Base-by-base conservation (phyloP, 2,329 filamentous ascomycete genomes). In the Fusarium tjaetaba region DNA sequence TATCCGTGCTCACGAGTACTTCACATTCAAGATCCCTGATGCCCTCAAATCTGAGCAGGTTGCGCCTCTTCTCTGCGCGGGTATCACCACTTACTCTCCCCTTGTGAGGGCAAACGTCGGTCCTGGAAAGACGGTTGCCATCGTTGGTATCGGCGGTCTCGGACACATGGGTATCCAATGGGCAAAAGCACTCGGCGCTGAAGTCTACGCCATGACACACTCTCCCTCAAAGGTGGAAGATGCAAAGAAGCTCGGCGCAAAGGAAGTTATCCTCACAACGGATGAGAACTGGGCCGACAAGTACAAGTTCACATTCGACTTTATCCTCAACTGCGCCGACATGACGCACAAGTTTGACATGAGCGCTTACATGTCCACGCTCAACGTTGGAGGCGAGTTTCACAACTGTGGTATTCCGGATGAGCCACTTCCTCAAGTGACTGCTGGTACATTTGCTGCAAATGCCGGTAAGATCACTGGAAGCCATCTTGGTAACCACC, bases 11-110 rank as follows among this genome's bases (percentile, higher is more conserved):
- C 86, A 87, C 66, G 84, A 86, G 74, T 86, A 87, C 80, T 95
- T 94, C 72, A 86, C 85, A 38, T 86, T 90, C 75, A 87, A 87
- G 71, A 88, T 90, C 42, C 88, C 88, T 0, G 87, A 89, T n/a
- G 80, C 78, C 2, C 80, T 90, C 15, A 80, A 84, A 13, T 85
- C 85, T 0, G 84, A 86, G 38, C 78, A 84, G 4, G 87, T 86
- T 0, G 88, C 93, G 4, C 93, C 93, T 2, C 90, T 96, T 85
- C 86, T 96, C 34, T 96, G 94, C 78, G 94, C 90, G 4, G 94
- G 94, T 3, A 87, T 96, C 59, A 96, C 94, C 0, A 88, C 92
- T 0, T 96, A 89, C 79, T 88, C 88, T 9, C 93, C 94, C 0
- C 82, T 96, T 22, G 87, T 87, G 56, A 87, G 91, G 34, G 90